These are phyloP conservation scores for Zhuliangozyma parablackwelliae DNA, from an alignment of 1,139 yeast genomes.

Conservation along the genomic window DNA sequence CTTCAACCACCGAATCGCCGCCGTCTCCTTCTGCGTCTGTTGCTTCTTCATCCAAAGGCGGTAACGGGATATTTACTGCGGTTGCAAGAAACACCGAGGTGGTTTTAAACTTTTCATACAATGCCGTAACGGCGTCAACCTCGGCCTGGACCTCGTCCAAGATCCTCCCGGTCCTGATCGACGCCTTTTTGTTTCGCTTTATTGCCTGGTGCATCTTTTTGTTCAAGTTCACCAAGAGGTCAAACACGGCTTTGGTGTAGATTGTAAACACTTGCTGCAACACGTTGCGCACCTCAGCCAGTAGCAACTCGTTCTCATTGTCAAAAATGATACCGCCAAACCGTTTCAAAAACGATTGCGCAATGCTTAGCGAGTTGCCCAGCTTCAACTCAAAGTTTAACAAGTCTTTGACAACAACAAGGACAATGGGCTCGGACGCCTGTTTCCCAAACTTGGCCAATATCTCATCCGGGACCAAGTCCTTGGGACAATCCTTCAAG, in stretches of 20 bases:
- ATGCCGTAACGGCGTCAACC: slow-evolving; percentile 31
- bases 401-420: slow-evolving; percentile 51
- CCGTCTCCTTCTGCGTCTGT: slow-evolving; percentile 10
- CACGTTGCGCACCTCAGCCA: slow-evolving; percentile 10
- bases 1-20: slow-evolving; percentile 19
- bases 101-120: slow-evolving; percentile 42
- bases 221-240: slow-evolving; percentile 31
- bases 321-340: slow-evolving; percentile 27
- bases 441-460: slow-evolving; percentile 16
- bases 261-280: slow-evolving; percentile 34
- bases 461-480: slow-evolving; percentile 20
- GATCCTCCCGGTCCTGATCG: slow-evolving; percentile 63
- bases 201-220: slow-evolving; percentile 29
- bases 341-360: slow-evolving; percentile 49
- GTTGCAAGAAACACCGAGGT: slow-evolving; percentile 47
- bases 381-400: slow-evolving; percentile 44
- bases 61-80: slow-evolving; percentile 28
- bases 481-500: slow-evolving; percentile 30
- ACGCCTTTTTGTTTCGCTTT: slow-evolving; percentile 46
- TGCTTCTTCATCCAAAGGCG: slow-evolving; percentile 18
- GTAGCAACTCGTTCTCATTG: slow-evolving; percentile 10
- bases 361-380: slow-evolving; percentile 46
- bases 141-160: slow-evolving; percentile 49
- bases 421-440: slow-evolving; percentile 34
- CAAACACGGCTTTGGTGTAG: slow-evolving; percentile 46